These are phyloP conservation scores for Orbilia blumenaviensis DNA, from an alignment of 2,329 filamentous ascomycete genomes.

Conservation along the genomic window DNA sequence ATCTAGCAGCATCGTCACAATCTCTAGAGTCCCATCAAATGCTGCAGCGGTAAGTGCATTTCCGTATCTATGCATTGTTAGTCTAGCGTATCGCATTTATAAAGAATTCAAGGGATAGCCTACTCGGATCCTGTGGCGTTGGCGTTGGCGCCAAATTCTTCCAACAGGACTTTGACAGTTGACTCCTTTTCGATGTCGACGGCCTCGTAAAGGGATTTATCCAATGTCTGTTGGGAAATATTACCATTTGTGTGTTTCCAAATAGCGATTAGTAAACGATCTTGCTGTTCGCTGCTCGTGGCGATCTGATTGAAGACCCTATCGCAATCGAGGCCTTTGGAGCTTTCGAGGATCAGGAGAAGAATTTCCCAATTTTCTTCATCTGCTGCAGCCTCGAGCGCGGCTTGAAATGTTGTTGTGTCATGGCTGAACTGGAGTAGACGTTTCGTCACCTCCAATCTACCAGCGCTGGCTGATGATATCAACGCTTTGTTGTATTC, in stretches of 20 bases:
- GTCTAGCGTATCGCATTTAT: slow-evolving; percentile 30
- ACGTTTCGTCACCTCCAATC: slow-evolving; percentile 62
- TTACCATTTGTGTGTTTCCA: slow-evolving; percentile 61
- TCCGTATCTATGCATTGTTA: slow-evolving; percentile 59
- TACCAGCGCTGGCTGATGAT: slow-evolving; percentile 61
- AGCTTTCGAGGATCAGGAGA: slow-evolving; percentile 60
- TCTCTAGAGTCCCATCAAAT: background rate
- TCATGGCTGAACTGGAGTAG: slow-evolving; percentile 61
- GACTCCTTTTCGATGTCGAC: slow-evolving; percentile 61
- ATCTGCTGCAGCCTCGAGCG: slow-evolving; percentile 59
- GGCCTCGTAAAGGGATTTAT: slow-evolving; percentile 61
- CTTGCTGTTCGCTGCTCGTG: slow-evolving; percentile 59
- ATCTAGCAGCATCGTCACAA: slow-evolving; percentile 35
- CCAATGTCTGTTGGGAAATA: slow-evolving; percentile 59
- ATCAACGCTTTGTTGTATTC: slow-evolving; percentile 62
- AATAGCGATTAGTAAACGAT: slow-evolving; percentile 60
- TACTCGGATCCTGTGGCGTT: slow-evolving; percentile 62
- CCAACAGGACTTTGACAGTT: slow-evolving; percentile 61
- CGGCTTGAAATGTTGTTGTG: slow-evolving; percentile 59
- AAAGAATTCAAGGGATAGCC: slow-evolving; percentile 48
- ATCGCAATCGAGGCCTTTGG: slow-evolving; percentile 60
- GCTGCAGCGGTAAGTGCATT: slow-evolving; percentile 50
- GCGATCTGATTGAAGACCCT: slow-evolving; percentile 60
- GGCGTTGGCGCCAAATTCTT: slow-evolving; percentile 60
- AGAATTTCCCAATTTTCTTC: slow-evolving; percentile 62